Evolutionary conservation across 169 alveolate genomes (phyloP), one percentile per base, ranked within the genome.

Genomic region (Plasmodium gonderi): DNA sequence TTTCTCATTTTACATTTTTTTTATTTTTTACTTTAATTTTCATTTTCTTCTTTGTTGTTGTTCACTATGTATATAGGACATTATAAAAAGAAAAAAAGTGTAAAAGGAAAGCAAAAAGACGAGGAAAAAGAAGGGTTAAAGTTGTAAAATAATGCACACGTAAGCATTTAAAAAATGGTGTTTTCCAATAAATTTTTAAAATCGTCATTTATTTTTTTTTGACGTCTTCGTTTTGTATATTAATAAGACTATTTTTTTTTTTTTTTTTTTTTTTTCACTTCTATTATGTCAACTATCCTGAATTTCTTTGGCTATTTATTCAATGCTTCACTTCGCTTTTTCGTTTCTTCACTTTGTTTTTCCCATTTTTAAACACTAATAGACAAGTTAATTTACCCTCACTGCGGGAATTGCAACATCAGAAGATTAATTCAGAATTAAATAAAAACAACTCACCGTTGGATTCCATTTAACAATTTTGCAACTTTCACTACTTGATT

Each of bases 111-210:
- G n/a, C 17, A 74, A 79, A 79, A 60, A 40, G 33, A 65, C 31
- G 49, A 65, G 20, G 20, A 80, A 80, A 80, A 38, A 60, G 23
- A 67, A 45, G 38, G 14, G 17, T 64, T 60, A 36, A 64, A 40
- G 23, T 67, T 80, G 60, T 67, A 80, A 23, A 82, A 44, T 75
- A 54, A 68, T 82, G 91, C 91, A 82, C 91, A 47, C 82, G 54
- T 82, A 40, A 75, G 91, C 91, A 82, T 82, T 68, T 82, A 82
- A 82, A 82, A 29, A 82, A 47, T 20, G 20, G 29, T 75, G 65
- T 20, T 26, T 9, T 36, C 36, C 38, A 45, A 42, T 38, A 44
- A 68, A 31, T 29, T 44, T 81, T 81, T 65, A 67, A n/a, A n/a
- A 68, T 23, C 51, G 76, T 23, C 51, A 68, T 42, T 68, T 82